Evolutionary conservation across 164 flowering plant species (phyloP), one percentile per base, ranked within the genome.

Genomic region (Cinnamomum chago): DNA sequence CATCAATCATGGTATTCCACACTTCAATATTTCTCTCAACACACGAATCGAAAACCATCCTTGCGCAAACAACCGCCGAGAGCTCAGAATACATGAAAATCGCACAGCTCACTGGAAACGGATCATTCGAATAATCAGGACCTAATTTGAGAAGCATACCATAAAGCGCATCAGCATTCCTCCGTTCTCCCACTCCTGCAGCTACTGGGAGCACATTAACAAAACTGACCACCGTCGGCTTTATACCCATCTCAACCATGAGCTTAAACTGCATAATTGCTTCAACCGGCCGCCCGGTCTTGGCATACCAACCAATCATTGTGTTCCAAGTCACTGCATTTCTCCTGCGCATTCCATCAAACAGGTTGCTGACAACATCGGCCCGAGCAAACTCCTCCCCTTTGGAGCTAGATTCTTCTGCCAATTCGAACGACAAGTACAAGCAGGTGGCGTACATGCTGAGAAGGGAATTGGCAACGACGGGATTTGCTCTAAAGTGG

Each of bases 1-100:
- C 93, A 70, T 88, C 83, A 74, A 95, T 88, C 94, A 95, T 95
- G 3, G 97, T 84, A 76, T 93, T 95, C 99, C 95, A 95, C 78
- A 93, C 85, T 85, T 92, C 92, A 0, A 86, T 86, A 80, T 95
- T 91, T 73, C 82, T 91, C 75, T 79, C 89, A 28, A 65, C 68
- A 71, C 87, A 84, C 60, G 27, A 60, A 51, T 87, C 85, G 77
- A 95, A 95, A 64, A 93, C 82, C 78, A 74, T 85, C 76, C 90
- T 82, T 5, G 91, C 88, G n/a, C 78, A 73, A 67, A 85, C 89
- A 50, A 90, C 30, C 65, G 82, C 79, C 62, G 88, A 87, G 72
- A 95, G 85, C 81, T 90, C 94, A 0, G 88, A 81, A 81, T 81
- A 92, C 90, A 88, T 86, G 67, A 82, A 82, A 30, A 93, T 90